Conservation (phyloP, 164 flowering plant species). For the Vitis labrusca region DNA sequence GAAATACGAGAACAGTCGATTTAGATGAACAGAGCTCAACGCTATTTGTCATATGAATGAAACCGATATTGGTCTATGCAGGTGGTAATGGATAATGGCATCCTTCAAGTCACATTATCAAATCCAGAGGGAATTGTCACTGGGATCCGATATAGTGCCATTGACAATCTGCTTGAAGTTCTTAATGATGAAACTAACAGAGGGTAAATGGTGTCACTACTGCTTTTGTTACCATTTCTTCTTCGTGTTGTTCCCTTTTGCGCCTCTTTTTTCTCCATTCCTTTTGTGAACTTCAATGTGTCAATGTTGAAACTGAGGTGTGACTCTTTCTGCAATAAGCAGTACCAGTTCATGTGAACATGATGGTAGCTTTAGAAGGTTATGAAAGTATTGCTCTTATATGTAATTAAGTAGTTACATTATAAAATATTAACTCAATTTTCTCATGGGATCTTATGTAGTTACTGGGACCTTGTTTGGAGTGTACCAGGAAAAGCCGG, state of each 20-base stretch:
- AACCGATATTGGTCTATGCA: conserved; percentile 17
- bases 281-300: no score
- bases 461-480: conserved; percentile 78
- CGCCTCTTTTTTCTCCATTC: background rate
- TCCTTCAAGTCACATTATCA: conserved; percentile 56
- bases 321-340: no score
- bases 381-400: no score
- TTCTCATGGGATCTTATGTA: conserved; percentile 14
- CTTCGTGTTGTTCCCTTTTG: no score
- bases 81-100: conserved; percentile 75
- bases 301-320: no score
- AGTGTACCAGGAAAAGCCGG: conserved; percentile 46
- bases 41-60: background rate
- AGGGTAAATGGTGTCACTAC: conserved; percentile 38
- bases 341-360: no score
- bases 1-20: background rate
- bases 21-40: background rate
- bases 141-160: conserved; percentile 43
- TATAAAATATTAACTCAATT: background rate
- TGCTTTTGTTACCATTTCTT: background rate
- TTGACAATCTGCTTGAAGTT: conserved; percentile 60
- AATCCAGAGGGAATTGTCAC: conserved; percentile 73
- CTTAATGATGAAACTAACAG: conserved; percentile 53
- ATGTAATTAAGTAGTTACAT: no score
- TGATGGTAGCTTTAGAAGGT: background rate